Base-by-base conservation (phyloP, 139 green algal species). In the Volvox africanus region DNA sequence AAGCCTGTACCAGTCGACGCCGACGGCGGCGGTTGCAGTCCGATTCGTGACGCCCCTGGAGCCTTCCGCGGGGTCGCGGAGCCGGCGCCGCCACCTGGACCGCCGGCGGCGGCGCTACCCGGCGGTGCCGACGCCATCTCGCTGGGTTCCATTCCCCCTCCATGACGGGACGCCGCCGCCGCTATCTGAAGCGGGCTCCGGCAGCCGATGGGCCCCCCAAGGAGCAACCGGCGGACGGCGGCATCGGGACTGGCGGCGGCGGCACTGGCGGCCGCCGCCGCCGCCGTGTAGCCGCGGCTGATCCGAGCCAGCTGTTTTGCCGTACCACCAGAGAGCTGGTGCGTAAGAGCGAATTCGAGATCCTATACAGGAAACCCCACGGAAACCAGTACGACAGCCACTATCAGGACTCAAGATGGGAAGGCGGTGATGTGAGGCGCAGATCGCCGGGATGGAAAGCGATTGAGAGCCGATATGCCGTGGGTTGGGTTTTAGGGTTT, bases 241-340 rank as follows among this genome's bases (percentile, higher is more conserved):
- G 44, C 37, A 68, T 89, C 85, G n/a, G 69, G 44, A 36, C 85
- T 89, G 69, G 44, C 37, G 37, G 85, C 85, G 85, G 86, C 86
- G 73, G 50, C n/a, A n/a, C 50, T n/a, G 73, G 73, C 86, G 44
- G 86, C 86, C 1, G 50, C 50, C 0, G 86, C 86, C 18, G 86
- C 86, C 2, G 86, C 69, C 37, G 86, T 36, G 50, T 76, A 83
- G 86, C 36, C n/a, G 30, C 86, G 86, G 86, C 71, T 76, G 50
- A 77, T 67, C 19, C 86, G 86, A 0, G 86, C 86, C 11, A 90
- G 86, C 73, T 84, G 86, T 2, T 1, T 24, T 0, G 73, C 55
- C 30, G 86, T 83, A 33, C 86, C 85, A 12, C 85, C 85, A 0
- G 37, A 82, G 2, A 89, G 24, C 69, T 82, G 69, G 69, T 89